Percentiles rank a stretch among this genome's conserved stretches.
Evolutionary conservation across 75 land plant species (phyloP).

Genomic region (Pinus albicaulis): DNA sequence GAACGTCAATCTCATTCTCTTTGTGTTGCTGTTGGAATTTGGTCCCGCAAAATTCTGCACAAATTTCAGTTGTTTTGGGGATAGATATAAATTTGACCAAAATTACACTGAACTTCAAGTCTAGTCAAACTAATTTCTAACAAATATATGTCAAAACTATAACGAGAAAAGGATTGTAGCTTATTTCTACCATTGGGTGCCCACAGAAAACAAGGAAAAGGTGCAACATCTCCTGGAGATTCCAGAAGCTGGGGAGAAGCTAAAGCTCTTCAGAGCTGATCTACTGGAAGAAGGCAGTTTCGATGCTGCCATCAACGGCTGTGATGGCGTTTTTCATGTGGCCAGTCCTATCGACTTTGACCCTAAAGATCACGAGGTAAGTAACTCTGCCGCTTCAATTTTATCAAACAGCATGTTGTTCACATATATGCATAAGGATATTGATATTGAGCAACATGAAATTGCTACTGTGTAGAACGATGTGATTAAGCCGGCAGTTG

Average conservation of each 20-base stretch:
- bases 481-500: conserved; percentile 25
- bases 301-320: conserved; percentile 31
- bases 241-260: conserved; percentile 31
- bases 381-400: not conserved
- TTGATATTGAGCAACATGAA: no score
- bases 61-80: no score
- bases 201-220: conserved; percentile 27
- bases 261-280: conserved; percentile 30
- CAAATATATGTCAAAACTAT: no score
- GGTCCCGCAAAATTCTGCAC: no score
- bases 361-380: conserved; percentile 21
- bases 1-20: no score
- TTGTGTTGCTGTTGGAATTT: no score
- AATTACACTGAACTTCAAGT: no score
- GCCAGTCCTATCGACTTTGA: conserved; percentile 29
- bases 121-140: no score
- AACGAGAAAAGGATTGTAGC: no score
- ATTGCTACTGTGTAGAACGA: conserved; percentile 4
- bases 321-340: conserved; percentile 39
- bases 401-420: no score
- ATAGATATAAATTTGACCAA: no score
- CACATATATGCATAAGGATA: no score
- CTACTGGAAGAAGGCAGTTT: conserved; percentile 29
- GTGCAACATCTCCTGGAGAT: conserved; percentile 25
- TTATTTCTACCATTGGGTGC: conserved; percentile 6